These are phyloP conservation scores for Boletus vermiculosoides DNA, from an alignment of 768 basidiomycete genomes.

Conservation along the genomic window DNA sequence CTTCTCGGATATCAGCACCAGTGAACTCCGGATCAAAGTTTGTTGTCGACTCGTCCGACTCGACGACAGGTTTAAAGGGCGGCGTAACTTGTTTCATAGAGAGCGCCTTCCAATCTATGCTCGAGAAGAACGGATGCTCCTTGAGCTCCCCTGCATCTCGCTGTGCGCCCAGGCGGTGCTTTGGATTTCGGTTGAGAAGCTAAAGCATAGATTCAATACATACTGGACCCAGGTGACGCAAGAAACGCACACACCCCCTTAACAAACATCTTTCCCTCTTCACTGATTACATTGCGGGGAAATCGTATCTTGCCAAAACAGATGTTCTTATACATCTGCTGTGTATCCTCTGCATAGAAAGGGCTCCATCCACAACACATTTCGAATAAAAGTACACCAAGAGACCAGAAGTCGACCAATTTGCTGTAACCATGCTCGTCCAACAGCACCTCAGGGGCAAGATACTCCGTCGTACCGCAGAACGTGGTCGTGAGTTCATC, in stretches of 20 bases:
- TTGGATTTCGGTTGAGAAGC: constrained; percentile 98
- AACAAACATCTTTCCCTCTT: constrained; percentile 98
- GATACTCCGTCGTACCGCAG: constrained; percentile 98
- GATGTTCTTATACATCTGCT: constrained; percentile 99
- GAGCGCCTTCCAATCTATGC: constrained; percentile 90
- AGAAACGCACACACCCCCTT: constrained; percentile 74
- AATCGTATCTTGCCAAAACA: constrained; percentile 99
- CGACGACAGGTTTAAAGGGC: constrained; percentile 96
- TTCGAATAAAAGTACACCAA: constrained; percentile 95
- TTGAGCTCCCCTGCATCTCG: constrained; percentile 93
- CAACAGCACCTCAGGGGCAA: constrained; percentile 97
- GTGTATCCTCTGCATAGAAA: constrained; percentile 98
- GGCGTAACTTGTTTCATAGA: constrained; percentile 88
- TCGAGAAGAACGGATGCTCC: constrained; percentile 90
- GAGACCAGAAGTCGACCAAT: constrained; percentile 97
- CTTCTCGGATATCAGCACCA: constrained; percentile 78
- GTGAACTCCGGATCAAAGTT: constrained; percentile 99
- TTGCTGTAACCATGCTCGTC: constrained; percentile 99
- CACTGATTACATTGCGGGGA: constrained; percentile 93
- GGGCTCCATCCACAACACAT: constrained; percentile 99
- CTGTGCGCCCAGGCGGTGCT: constrained; percentile 88
- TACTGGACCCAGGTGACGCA: constrained; percentile 8
- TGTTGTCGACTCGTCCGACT: constrained; percentile 96
- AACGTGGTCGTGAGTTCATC: constrained; percentile 99
- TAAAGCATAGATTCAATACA: constrained; percentile 35